phyloP scores from a whole-genome alignment of 306 rosid species.

The Oemleria cerasiformis region DNA sequence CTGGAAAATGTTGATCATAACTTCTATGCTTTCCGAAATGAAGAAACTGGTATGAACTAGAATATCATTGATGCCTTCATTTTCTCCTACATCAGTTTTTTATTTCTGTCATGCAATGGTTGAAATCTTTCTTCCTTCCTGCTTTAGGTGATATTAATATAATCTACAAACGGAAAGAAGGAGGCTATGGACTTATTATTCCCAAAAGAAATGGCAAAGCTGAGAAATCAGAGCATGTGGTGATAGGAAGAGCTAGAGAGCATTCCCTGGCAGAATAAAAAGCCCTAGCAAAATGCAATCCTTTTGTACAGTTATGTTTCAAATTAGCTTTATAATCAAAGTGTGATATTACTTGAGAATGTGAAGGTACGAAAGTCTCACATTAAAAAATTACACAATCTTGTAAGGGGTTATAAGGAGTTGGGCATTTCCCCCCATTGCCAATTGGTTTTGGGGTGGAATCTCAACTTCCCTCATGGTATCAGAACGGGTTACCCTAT shows the following conservation, averaged over 20 bases:
- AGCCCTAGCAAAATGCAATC: constrained; percentile 18
- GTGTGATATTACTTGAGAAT: no score
- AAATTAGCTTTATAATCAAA: constrained; percentile 22
- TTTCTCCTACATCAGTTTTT: background rate
- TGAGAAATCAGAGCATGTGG: constrained; percentile 41
- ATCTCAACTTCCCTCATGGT: no score
- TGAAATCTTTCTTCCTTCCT: constrained; percentile 13
- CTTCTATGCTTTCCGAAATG: constrained; percentile 87
- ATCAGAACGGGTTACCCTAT: no score
- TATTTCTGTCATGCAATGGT: constrained; percentile 18
- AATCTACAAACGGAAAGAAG: constrained; percentile 74
- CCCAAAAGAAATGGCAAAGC: constrained; percentile 62
- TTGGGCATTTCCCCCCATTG: no score
- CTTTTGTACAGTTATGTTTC: constrained; percentile 23
- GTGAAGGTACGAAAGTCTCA: no score
- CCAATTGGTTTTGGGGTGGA: no score
- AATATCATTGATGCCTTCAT: constrained; percentile 5
- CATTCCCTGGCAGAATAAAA: constrained; percentile 53
- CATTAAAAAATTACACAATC: no score
- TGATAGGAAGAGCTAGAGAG: constrained; percentile 44
- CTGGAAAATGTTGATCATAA: constrained; percentile 83
- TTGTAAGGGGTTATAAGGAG: no score
- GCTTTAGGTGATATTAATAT: constrained; percentile 77
- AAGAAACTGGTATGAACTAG: constrained; percentile 71
- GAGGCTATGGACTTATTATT: constrained; percentile 84